Base-by-base conservation (phyloP, 768 basidiomycete species). In the Pleurotus giganteus region DNA sequence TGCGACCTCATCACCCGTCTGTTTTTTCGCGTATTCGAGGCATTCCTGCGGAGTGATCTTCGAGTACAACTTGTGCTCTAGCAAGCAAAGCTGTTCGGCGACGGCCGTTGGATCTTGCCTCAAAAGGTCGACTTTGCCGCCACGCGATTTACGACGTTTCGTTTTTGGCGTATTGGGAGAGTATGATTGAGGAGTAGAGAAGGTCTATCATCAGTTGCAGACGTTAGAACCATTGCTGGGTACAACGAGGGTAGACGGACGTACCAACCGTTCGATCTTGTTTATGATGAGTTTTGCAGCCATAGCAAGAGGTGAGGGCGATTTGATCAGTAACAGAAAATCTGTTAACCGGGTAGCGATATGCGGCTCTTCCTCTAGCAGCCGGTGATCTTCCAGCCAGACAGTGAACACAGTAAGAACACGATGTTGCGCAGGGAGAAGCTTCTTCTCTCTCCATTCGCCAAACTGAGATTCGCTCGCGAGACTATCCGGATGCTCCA, bases 71-170 rank as follows among this genome's bases (percentile, higher is more conserved):
- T 76, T 70, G 53, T 78, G 83, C 66, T 95, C 91, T 57, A 85
- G 73, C 42, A 94, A 70, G n/a, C 87, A 84, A 41, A 96, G 74
- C 61, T 95, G 92, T 39, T 92, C 83, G 0, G 92, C 92, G 29
- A 96, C 63, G 53, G 87, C 83, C 19, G 78, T 63, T 1, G 90
- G 77, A 60, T 89, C 85, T 56, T 89, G 74, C 59, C 83, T 80
- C 11, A 82, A 65, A 15, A 94, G 66, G 47, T 89, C 88, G 59
- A 81, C 76, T 64, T 78, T 83, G 54, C 78, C 76, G 3, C 74
- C 64, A 61, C 79, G 82, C 19, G 74, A 71, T 60, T 77, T 81
- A 58, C 74, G 72, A 36, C 75, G 59, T 56, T 71, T 74, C 60
- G 66, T 67, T 21, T 65, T 69, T 17, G 67, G 66, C 49, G 58